Evolutionary conservation across 2,329 filamentous ascomycete genomes (phyloP).

Genomic region (Ophiostoma australiae): DNA sequence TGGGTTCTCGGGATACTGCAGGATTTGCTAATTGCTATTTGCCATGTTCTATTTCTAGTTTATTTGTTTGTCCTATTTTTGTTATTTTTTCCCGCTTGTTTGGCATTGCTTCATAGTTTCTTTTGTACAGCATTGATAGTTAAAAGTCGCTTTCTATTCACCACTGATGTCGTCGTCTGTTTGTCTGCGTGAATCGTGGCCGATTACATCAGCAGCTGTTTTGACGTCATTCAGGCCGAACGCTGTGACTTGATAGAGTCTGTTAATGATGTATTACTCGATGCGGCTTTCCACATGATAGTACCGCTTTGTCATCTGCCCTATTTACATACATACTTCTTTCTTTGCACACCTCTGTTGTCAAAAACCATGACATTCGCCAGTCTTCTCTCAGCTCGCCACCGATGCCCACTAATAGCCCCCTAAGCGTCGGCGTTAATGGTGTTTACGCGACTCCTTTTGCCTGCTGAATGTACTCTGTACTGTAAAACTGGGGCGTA

Average conservation of each 20-base stretch:
- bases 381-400: background rate
- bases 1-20: conserved; percentile 13
- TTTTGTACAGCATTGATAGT: conserved; percentile 2
- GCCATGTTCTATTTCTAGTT: background rate
- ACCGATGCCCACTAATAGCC: background rate
- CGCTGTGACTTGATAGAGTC: background rate
- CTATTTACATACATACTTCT: background rate
- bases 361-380: too few species aligned
- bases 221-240: background rate
- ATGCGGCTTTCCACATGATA: background rate
- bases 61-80: background rate
- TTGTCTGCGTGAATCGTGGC: background rate
- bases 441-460: background rate
- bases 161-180: background rate
- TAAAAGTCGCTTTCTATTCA: conserved; percentile 2
- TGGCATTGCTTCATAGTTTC: background rate
- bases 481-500: background rate
- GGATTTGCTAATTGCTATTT: conserved; percentile 2
- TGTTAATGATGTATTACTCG: background rate
- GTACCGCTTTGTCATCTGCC: too few species aligned
- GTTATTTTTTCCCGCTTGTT: background rate
- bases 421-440: background rate
- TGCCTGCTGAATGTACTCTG: background rate
- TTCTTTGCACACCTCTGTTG: background rate
- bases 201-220: background rate